Base-by-base conservation (phyloP, 192 early-diverging fungal genomes). In the Podila clonocystis region DNA sequence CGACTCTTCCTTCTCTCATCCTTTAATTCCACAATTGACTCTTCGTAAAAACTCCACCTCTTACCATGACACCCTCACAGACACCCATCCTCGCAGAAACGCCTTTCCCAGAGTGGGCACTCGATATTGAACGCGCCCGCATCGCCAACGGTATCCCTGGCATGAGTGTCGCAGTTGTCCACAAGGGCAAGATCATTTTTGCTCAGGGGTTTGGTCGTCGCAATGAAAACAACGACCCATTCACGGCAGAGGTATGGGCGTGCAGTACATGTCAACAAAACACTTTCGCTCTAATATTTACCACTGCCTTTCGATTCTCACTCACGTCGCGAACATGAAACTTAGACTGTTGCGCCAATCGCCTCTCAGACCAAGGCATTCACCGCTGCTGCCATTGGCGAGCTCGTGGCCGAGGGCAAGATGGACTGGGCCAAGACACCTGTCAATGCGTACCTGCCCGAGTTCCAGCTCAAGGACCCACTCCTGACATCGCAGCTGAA, bases 371-470 rank as follows among this genome's bases (percentile, higher is more conserved):
- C 68, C 13, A 77, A 77, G 20, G 50, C 68, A 2, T 70, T 77
- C 55, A 77, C 75, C 0, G 57, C 75, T 7, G 58, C 75, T 26
- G 63, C 68, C 20, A 66, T 77, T 15, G 75, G 75, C 29, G 75
- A 77, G 34, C 36, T 77, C 15, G 68, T 77, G 3, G 75, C 63
- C 3, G 68, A 70, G 50, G 75, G 68, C 22, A 70, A 70, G 31
- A 66, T 70, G 64, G 75, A 71, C 50, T 77, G 68, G 75, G 58
- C 69, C 19, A 70, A 15, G 7, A 77, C 75, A 7, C 68, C 75
- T 15, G 24, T 50, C 38, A 12, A 17, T 41, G 19, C 13, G 38
- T 65, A 65, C 36, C 63, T 65, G 36, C 63, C 63, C 63, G 63
- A 65, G 49, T 65, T 65, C 48, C 24, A 65, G 48, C 63, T 65